Conservation (phyloP, 192 early-diverging fungal species). For the Linnemannia schmuckeri region DNA sequence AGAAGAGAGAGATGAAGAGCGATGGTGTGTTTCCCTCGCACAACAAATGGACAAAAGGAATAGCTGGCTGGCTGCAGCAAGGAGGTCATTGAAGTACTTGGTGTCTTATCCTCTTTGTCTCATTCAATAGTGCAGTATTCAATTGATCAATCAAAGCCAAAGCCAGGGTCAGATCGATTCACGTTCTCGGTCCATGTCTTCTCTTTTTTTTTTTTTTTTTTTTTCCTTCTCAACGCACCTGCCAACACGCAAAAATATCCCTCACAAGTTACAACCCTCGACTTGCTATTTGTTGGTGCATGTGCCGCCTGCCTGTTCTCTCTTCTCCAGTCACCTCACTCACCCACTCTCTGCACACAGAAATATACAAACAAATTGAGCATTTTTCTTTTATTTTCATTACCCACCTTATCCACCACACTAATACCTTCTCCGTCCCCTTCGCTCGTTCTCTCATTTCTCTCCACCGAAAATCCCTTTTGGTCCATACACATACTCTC, state of each 20-base stretch:
- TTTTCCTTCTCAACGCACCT: background rate
- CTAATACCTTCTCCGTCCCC: background rate
- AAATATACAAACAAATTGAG: background rate
- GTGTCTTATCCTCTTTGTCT: background rate
- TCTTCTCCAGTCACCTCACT: background rate
- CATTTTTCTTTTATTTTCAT: background rate
- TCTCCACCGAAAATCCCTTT: constrained; percentile 1
- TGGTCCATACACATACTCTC: background rate
- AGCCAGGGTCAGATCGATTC: background rate
- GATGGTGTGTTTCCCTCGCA: constrained; percentile 15
- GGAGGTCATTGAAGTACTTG: too few relatives aligned
- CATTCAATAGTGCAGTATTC: background rate
- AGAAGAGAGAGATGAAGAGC: too few relatives aligned
- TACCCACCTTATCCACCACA: background rate
- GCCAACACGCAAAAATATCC: background rate
- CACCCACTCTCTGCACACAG: background rate
- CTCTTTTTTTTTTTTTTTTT: background rate
- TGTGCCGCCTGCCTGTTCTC: background rate
- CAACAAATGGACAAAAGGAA: background rate
- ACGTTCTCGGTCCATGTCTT: background rate
- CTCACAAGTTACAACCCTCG: background rate
- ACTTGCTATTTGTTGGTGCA: background rate
- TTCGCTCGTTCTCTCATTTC: constrained; percentile 1
- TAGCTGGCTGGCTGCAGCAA: background rate
- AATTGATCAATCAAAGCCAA: background rate